Base-by-base conservation (phyloP, 176 grass and related monocot species). In the Elymus sibiricus region DNA sequence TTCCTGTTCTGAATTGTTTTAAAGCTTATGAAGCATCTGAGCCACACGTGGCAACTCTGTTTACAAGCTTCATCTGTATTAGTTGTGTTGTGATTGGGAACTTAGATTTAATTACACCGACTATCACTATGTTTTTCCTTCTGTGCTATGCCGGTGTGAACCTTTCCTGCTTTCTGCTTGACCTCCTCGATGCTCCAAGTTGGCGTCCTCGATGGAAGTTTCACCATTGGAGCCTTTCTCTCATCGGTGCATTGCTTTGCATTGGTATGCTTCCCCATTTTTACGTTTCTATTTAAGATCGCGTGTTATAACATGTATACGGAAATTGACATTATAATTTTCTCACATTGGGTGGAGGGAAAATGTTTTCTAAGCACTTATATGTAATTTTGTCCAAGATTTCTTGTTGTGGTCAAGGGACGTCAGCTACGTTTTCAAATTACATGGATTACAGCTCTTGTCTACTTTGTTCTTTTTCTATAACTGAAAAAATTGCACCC, bases 61-160 rank as follows among this genome's bases (percentile, higher is more conserved):
- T 98, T 85, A 98, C 96, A 53, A 91, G 88, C 40, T 94, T 98
- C 80, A 95, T 98, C 37, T 98, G 96, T 51, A 87, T 95, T 86
- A 60, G 83, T 24, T 98, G 96, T 86, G 96, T 98, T 34, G 63
- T 95, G 83, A 94, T 98, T 24, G 96, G 96, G 31, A 98, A 98
- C 84, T 78, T 98, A 32, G 96, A 98, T 83, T 81, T 98, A 46
- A 98, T 98, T 81, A 95, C 96, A 58, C 93, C 96, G 17, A 95
- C 96, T 37, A 94, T 98, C 76, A 98, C 96, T 59, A 98, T 98
- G 96, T 98, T 98, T 91, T 98, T 95, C 82, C 91, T 98, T 64
- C 40, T 98, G 56, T 98, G 96, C 84, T 98, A 95, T 91, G 91
- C 91, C 64, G 96, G 96, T 84, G 96, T 98, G 46, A 98, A 98